Evolutionary conservation across 2,329 filamentous ascomycete species (phyloP), one percentile per base, ranked within the genome.

Genomic region (Elsinoe fawcettii): DNA sequence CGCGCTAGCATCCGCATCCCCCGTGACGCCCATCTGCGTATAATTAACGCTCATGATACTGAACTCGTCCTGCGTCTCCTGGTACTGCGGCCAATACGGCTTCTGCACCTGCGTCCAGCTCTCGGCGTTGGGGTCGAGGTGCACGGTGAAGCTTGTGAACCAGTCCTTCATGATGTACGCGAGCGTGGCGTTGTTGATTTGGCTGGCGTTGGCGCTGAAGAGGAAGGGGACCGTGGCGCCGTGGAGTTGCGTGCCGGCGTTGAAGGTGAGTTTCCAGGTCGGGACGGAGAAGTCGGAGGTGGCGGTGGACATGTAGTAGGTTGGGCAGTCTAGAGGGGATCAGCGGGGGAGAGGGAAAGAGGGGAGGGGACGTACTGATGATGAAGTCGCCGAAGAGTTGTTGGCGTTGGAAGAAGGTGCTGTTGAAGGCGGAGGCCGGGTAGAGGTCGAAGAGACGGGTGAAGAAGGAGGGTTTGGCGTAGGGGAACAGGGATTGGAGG

Each of bases 351-450:
- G 16, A 18, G 14, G 18, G 18, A n/a, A 2, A n/a, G 14, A 9
- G 34, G 25, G 32, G 23, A 18, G 20, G n/a, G 23, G 16, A n/a
- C 53, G 2, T 32, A 55, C 53, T 68, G 61, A 76, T 75, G 34
- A 75, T 72, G 59, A 70, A 74, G 60, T 76, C 74, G 6, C 73
- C 73, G 59, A 73, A 76, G 63, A 68, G 69, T 1, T 65, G 65
- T 46, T 68, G 63, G 4, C 71, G 64, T 53, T 71, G 71, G 60
- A 63, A 73, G 59, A 73, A 68, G 7, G 67, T 72, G 6, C 65
- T 67, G 53, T 72, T 71, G 63, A 64, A 71, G 5, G 62, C 60
- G 0, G 57, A 55, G 1, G 47, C 46, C 4, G 71, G 70, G 55
- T 73, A 73, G 20, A 75, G 69, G 58, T 73, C 65, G 63, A 73